A percentile compares a stretch with the other conserved stretches of the same genome.
Conservation (phyloP, 176 grass and related monocot species). For the Panicum miliaceum region DNA sequence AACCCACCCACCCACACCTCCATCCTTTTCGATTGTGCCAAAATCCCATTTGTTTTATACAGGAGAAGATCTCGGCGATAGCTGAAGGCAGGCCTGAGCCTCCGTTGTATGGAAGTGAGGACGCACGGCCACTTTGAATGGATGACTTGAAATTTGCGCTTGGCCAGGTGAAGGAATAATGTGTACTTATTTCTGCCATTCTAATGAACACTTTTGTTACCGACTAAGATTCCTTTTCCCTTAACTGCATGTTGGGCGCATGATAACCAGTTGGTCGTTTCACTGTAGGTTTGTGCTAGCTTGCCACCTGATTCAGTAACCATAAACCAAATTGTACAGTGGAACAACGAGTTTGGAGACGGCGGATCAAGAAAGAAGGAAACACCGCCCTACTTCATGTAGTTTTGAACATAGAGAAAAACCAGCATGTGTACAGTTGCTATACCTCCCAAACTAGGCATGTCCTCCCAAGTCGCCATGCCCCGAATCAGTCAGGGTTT, state of each 20-base stretch:
- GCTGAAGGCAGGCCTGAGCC: slow-evolving; percentile 60
- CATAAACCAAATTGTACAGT: slow-evolving; percentile 57
- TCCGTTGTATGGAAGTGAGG: slow-evolving; percentile 44
- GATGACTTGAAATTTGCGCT: slow-evolving; percentile 72
- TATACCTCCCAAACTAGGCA: slow-evolving; percentile 2
- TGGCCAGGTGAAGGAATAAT: slow-evolving; percentile 50
- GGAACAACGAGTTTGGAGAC: slow-evolving; percentile 72
- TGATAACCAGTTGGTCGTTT: slow-evolving; percentile 15
- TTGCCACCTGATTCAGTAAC: slow-evolving; percentile 59
- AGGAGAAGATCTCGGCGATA: slow-evolving; percentile 55
- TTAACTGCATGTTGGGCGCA: slow-evolving; percentile 13
- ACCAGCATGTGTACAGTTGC: slow-evolving; percentile 32
- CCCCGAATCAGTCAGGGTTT: background rate
- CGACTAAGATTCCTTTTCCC: background rate
- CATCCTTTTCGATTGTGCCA: background rate
- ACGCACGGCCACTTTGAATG: slow-evolving; percentile 65
- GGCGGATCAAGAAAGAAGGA: slow-evolving; percentile 71
- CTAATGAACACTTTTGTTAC: background rate
- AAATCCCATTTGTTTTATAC: slow-evolving; percentile 26
- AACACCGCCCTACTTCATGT: slow-evolving; percentile 61
- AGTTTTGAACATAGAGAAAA: slow-evolving; percentile 37
- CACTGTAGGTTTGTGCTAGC: slow-evolving; percentile 71
- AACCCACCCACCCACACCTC: too few species aligned
- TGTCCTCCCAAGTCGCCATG: background rate
- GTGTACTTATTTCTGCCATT: background rate